Percentiles rank a stretch among this genome's conserved stretches.
Conservation (phyloP, 805 yeast genomes). For the Tetrapisispora nanseiensis region DNA sequence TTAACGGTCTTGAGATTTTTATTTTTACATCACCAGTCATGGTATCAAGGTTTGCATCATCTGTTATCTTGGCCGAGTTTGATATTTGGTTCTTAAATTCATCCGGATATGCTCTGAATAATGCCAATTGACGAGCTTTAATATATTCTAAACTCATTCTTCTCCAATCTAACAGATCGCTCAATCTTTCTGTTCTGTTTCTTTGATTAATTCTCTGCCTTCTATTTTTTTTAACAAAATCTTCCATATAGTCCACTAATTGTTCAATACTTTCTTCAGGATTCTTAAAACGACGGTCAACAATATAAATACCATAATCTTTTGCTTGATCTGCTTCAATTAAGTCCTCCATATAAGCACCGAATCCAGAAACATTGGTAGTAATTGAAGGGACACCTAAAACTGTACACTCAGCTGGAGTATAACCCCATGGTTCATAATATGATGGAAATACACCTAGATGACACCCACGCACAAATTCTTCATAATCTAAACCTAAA, state of each 20-base stretch:
- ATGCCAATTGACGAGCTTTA: slow-evolving; percentile 88
- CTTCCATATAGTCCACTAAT: slow-evolving; percentile 80
- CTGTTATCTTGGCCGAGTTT: slow-evolving; percentile 6
- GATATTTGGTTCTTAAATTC: slow-evolving; percentile 40
- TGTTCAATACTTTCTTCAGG: slow-evolving; percentile 92
- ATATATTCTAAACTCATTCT: slow-evolving; percentile 95
- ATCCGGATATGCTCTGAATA: slow-evolving; percentile 90
- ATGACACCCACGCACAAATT: slow-evolving; percentile 95
- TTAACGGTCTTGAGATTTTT: slow-evolving; percentile 81
- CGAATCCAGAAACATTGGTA: slow-evolving; percentile 91
- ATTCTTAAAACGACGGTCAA: slow-evolving; percentile 84
- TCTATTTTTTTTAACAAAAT: slow-evolving; percentile 78
- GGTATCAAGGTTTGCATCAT: slow-evolving; percentile 18
- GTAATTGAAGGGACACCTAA: slow-evolving; percentile 99
- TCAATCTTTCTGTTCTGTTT: slow-evolving; percentile 88
- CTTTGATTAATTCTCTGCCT: slow-evolving; percentile 97
- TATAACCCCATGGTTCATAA: slow-evolving; percentile 99
- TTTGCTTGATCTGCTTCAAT: slow-evolving; percentile 71
- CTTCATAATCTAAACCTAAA: slow-evolving; percentile 88
- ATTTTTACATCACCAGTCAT: slow-evolving; percentile 35
- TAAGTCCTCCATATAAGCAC: slow-evolving; percentile 96
- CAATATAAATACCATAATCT: slow-evolving; percentile 95
- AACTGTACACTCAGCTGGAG: slow-evolving; percentile 98
- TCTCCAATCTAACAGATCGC: slow-evolving; percentile 93
- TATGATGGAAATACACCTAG: slow-evolving; percentile 97